Evolutionary conservation across 73 alveolate genomes (phyloP), one percentile per base, ranked within the genome.

Genomic region (Blepharisma stoltei): DNA sequence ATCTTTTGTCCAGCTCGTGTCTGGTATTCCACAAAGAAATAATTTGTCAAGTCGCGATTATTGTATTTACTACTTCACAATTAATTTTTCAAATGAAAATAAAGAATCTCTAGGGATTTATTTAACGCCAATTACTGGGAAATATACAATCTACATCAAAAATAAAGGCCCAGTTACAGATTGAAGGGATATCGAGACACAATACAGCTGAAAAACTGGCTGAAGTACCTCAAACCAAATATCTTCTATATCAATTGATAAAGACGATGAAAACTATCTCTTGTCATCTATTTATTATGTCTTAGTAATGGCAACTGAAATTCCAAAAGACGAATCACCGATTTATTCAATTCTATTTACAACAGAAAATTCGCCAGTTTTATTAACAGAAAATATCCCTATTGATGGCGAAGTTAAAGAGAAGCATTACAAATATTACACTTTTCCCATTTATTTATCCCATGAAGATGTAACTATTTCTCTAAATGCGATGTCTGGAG

Each of bases 61-160:
- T 25, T 9, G 73, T 8, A 8, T 60, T 60, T 60, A 60, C 47
- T 60, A 18, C 47, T 60, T 60, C 73, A n/a, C 73, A 0, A 60
- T 5, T 1, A 1, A 0, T 14, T 60, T 60, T 25, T 14, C 73
- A 20, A 25, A 60, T 18, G 47, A 0, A 25, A 60, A 1, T 11
- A 60, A 60, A 60, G 18, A 60, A 25, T 1, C 38, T 1, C 2
- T 60, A 20, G 18, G 73, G 3, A 25, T 60, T 14, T 14, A 38
- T 60, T 25, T 60, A 9, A 60, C 73, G 0, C 48, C 73, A 60
- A 60, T 60, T 9, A 60, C 73, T 4, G 73, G 73, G 73, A 20
- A n/a, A 9, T 60, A 14, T 25, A 8, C 14, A 9, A 18, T 60
- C 2, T 14, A 14, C 11, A 38, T 60, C 38, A 25, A n/a, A 9